Percentiles rank a stretch among this genome's conserved stretches.
These are phyloP conservation scores for Aspergillus nidulans DNA, from an alignment of 495 filamentous ascomycete species.

Conservation along the genomic window DNA sequence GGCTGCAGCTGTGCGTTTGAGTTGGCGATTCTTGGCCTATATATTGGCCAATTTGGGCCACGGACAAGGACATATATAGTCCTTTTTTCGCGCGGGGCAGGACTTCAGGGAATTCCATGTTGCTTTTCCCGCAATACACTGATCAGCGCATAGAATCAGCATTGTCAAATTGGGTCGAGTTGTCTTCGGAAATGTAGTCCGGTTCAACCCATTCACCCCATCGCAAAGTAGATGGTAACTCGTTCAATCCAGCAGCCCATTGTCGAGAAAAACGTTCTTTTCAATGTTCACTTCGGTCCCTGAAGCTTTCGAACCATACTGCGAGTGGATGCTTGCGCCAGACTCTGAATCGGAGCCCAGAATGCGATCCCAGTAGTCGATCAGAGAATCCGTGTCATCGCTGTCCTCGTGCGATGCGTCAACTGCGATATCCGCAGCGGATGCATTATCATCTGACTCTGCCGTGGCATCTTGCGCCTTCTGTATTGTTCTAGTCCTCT, in stretches of 20 bases:
- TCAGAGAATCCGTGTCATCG: conserved; percentile 28
- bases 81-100: too few species aligned
- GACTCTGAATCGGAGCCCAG: conserved; percentile 35
- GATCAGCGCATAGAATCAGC: neutral
- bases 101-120: too few species aligned
- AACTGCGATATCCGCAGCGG: conserved; percentile 6
- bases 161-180: neutral
- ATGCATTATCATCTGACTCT: neutral
- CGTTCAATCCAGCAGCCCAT: conserved; percentile 43
- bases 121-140: too few species aligned
- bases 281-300: conserved; percentile 49
- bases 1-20: too few species aligned
- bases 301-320: conserved; percentile 11
- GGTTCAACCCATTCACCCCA: neutral
- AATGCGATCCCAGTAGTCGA: conserved; percentile 33
- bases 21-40: too few species aligned
- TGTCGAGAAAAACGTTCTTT: conserved; percentile 58
- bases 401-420: conserved; percentile 34
- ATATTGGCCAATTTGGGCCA: too few species aligned
- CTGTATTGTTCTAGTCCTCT: conserved; percentile 3
- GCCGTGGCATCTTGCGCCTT: neutral
- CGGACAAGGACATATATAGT: too few species aligned
- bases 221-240: neutral
- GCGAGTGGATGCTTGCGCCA: conserved; percentile 16
- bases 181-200: neutral